A percentile compares a stretch with the other conserved stretches of the same genome.
These are phyloP conservation scores for Podospora comata DNA, from an alignment of 495 filamentous ascomycete species.

Conservation along the genomic window DNA sequence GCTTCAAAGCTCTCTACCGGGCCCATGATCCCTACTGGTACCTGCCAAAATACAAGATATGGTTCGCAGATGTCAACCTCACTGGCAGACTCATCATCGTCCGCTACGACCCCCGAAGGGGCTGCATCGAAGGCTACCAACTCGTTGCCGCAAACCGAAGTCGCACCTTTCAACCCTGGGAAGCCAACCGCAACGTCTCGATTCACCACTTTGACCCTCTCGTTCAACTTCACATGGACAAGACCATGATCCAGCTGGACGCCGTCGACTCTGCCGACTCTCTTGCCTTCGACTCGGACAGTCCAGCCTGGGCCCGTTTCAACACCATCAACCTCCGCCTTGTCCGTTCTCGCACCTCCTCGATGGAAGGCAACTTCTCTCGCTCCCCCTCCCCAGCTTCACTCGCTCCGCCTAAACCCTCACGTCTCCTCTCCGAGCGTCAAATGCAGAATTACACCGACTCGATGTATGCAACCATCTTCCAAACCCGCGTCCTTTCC, in stretches of 20 bases:
- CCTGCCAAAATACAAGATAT: slow-evolving; percentile 71
- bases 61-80: slow-evolving; percentile 74
- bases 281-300: neutral
- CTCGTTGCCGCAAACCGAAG: slow-evolving; percentile 59
- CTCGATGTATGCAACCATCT: slow-evolving; percentile 41
- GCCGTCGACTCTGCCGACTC: neutral
- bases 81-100: slow-evolving; percentile 68
- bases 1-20: slow-evolving; percentile 65
- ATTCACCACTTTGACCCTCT: slow-evolving; percentile 71
- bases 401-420: neutral
- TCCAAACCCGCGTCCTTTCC: slow-evolving; percentile 43
- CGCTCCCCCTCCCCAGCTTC: neutral
- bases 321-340: neutral
- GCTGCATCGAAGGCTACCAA: slow-evolving; percentile 78
- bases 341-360: neutral
- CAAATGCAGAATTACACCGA: neutral
- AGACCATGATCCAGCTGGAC: slow-evolving; percentile 61
- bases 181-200: slow-evolving; percentile 51
- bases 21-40: slow-evolving; percentile 83
- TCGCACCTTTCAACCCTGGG: slow-evolving; percentile 58
- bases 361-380: neutral
- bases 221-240: slow-evolving; percentile 66
- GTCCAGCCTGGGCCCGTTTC: neutral
- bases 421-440: slow-evolving; percentile 38
- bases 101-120: slow-evolving; percentile 66